Evolutionary conservation across 495 filamentous ascomycete genomes (phyloP).

Genomic region (Tuber microsphaerosporum): DNA sequence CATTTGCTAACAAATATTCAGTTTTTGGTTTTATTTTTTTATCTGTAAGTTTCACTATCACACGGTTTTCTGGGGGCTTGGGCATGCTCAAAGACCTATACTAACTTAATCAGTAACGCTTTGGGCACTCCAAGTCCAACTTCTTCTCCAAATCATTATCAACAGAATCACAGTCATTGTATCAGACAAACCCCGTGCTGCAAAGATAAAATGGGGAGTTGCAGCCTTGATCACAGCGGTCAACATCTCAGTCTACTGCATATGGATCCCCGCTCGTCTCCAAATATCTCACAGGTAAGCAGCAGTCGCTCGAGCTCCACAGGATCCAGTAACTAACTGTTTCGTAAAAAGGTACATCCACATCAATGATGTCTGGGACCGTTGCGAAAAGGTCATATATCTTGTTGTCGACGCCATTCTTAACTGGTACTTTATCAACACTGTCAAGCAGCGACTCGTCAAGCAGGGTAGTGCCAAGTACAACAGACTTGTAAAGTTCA

Average conservation of each 20-base stretch:
- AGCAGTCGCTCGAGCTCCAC: not conserved
- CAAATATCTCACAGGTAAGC: conserved; percentile 38
- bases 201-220: conserved; percentile 45
- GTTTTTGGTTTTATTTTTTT: conserved; percentile 21
- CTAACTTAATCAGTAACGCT: conserved; percentile 31
- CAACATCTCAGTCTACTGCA: conserved; percentile 48
- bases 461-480: conserved; percentile 48
- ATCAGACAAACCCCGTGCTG: conserved; percentile 34
- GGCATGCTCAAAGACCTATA: not conserved
- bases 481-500: conserved; percentile 46
- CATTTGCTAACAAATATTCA: not conserved
- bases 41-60: conserved; percentile 36
- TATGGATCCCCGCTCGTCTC: conserved; percentile 49
- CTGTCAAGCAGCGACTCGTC: conserved; percentile 45
- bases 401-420: conserved; percentile 46
- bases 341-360: conserved; percentile 39
- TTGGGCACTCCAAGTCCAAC: conserved; percentile 46
- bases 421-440: conserved; percentile 47
- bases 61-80: not conserved
- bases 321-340: not conserved
- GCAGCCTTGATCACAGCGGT: conserved; percentile 45
- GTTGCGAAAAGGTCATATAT: conserved; percentile 46
- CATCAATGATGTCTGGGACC: conserved; percentile 48
- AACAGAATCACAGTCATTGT: conserved; percentile 48
- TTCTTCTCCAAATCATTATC: conserved; percentile 49